These are phyloP conservation scores for Aspergillus bertholletiae DNA, from an alignment of 495 filamentous ascomycete species.

Conservation along the genomic window DNA sequence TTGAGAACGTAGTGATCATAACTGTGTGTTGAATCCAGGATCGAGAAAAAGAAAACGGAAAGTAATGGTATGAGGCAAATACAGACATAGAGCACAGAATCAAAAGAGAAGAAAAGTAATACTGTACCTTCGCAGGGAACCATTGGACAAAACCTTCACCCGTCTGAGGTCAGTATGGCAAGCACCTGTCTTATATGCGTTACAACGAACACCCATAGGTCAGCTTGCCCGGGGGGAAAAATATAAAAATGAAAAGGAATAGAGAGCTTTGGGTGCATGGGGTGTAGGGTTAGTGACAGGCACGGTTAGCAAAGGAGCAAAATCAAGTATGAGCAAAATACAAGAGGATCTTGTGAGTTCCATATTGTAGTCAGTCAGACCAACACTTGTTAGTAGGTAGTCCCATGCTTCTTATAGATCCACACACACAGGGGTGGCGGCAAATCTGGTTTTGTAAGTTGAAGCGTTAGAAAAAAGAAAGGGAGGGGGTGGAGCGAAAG, in stretches of 20 bases:
- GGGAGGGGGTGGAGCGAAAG: not conserved
- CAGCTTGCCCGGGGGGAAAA: not conserved
- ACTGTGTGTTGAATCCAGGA: conserved; percentile 7
- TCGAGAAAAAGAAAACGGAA: not conserved
- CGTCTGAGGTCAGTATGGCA: not conserved
- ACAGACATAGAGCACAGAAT: too few species aligned
- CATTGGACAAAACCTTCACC: not conserved
- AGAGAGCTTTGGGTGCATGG: not conserved
- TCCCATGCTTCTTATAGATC: not conserved
- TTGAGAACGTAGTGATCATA: not conserved
- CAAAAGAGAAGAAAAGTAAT: not conserved
- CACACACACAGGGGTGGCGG: not conserved
- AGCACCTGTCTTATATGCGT: not conserved
- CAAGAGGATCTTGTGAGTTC: not conserved
- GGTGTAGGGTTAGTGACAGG: not conserved
- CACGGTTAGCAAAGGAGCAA: not conserved
- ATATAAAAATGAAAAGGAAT: not conserved
- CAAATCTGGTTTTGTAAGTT: not conserved
- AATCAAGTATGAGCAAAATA: conserved; percentile 1
- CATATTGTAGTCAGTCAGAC: not conserved
- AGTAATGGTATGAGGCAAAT: too few species aligned
- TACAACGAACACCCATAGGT: not conserved
- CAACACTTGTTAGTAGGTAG: not conserved
- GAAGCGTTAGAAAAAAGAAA: not conserved
- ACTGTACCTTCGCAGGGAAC: not conserved